Evolutionary conservation across 1,139 yeast genomes (phyloP).

Genomic region (Lodderomyces theae): DNA sequence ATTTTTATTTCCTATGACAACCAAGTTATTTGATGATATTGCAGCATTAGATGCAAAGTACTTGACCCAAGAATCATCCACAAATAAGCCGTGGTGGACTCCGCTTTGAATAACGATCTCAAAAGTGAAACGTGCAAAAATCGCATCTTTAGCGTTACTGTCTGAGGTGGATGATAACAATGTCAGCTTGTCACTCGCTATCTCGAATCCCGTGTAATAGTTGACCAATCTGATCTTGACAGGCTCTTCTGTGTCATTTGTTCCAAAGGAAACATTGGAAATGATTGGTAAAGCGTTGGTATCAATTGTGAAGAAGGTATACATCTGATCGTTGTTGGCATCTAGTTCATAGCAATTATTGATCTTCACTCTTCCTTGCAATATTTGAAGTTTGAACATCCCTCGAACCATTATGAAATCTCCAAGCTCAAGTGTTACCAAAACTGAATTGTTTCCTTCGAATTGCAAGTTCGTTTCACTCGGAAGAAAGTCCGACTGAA

Average conservation of each 20-base stretch:
- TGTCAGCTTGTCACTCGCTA: slow-evolving; percentile 47
- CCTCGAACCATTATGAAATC: slow-evolving; percentile 61
- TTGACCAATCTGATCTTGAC: slow-evolving; percentile 42
- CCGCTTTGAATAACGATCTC: slow-evolving; percentile 31
- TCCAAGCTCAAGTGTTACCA: slow-evolving; percentile 41
- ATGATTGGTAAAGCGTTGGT: slow-evolving; percentile 57
- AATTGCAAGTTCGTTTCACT: slow-evolving; percentile 36
- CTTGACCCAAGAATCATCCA: slow-evolving; percentile 23
- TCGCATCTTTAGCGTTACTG: slow-evolving; percentile 31
- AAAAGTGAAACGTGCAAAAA: slow-evolving; percentile 29
- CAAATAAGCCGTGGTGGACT: slow-evolving; percentile 23
- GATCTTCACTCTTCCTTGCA: slow-evolving; percentile 58
- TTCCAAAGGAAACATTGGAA: slow-evolving; percentile 26
- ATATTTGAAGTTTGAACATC: slow-evolving; percentile 49
- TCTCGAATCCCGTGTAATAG: slow-evolving; percentile 43
- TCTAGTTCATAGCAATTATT: slow-evolving; percentile 52
- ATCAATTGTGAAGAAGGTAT: slow-evolving; percentile 48
- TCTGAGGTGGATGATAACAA: slow-evolving; percentile 29
- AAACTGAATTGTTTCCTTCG: slow-evolving; percentile 26
- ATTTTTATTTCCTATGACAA: slow-evolving; percentile 55
- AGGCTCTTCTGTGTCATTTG: slow-evolving; percentile 9
- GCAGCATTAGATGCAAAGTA: slow-evolving; percentile 12
- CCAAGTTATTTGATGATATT: slow-evolving; percentile 20
- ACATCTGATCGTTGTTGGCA: slow-evolving; percentile 20
- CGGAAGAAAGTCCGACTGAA: slow-evolving; percentile 32